Evolutionary conservation across 306 rosid genomes (phyloP), one percentile per base, ranked within the genome.

Genomic region (Quercus variabilis): DNA sequence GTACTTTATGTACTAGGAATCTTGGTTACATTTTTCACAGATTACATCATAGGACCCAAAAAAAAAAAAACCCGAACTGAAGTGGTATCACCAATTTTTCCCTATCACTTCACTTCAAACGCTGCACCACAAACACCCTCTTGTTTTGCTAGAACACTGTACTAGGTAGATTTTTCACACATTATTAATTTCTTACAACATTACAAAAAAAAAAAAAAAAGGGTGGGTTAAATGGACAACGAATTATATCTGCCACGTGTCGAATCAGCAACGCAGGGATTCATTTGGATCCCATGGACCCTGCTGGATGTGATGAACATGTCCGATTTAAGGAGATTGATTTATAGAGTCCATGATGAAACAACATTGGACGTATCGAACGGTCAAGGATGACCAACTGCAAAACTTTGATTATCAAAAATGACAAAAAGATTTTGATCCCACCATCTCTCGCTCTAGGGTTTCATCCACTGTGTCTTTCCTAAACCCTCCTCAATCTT

Each of bases 391-490:
- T 54, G 28, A 58, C 20, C 6, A 51, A 68, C 5, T 1, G 1
- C 11, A 17, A 1, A 10, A 9, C 3, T 8, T 6, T 14, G 71
- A 41, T 63, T 56, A 74, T 54, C 64, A 84, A 82, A 75, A 59
- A 26, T 8, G 46, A 63, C 82, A 71, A 77, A 76, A 4, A 5
- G 21, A 43, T 76, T 80, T 57, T 60, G 67, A 78, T 57, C 71
- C 71, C 26, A 62, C 33, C 57, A 55, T 82, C 80, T 35, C 41
- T 87, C 86, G 91, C 80, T 35, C 9, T 87, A 87, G 91, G 91
- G 93, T 87, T 90, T 87, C 78, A 41, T 13, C 49, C 69, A 13
- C 51, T 19, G 58, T 18, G 49, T 63, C 56, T 28, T 9, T 5
- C 46, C 70, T 46, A 84, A 78, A 75, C 73, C 78, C 80, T 11